These are phyloP conservation scores for Thelonectria discophora DNA, from an alignment of 2,329 filamentous ascomycete species.

Conservation along the genomic window DNA sequence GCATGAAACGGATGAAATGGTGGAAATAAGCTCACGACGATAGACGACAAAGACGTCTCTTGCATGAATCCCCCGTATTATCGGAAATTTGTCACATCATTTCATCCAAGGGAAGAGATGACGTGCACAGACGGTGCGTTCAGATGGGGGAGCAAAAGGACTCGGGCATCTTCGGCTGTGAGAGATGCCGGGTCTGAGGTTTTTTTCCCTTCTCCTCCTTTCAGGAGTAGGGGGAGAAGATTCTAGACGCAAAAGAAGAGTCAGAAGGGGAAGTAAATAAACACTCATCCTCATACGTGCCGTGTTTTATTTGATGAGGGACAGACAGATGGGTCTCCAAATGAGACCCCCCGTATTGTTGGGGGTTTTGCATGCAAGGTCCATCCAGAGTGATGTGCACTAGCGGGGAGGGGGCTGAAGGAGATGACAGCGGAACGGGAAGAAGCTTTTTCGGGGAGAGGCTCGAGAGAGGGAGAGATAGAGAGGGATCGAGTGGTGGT, in stretches of 20 bases:
- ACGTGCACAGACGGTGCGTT: constrained; percentile 12
- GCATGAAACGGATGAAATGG: neutral
- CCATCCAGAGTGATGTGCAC: constrained; percentile 13
- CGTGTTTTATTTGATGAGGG: neutral
- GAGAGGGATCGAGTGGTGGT: neutral
- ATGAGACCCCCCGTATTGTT: constrained; percentile 1
- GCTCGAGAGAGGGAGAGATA: neutral
- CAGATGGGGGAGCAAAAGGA: neutral
- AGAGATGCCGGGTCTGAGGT: too few relatives aligned
- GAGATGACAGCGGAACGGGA: constrained; percentile 21
- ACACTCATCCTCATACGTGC: neutral
- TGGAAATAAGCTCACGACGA: neutral
- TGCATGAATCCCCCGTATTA: constrained; percentile 23
- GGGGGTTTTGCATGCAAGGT: constrained; percentile 4
- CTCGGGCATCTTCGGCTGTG: too few relatives aligned
- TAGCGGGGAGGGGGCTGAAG: constrained; percentile 9
- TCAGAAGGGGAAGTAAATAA: neutral
- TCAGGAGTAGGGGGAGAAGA: too few relatives aligned
- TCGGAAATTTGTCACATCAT: constrained; percentile 16
- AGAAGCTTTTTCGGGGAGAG: neutral
- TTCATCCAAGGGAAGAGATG: neutral
- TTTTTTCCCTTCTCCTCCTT: too few relatives aligned
- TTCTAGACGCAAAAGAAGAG: too few relatives aligned
- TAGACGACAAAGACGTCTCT: neutral
- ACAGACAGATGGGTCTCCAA: constrained; percentile 1